Evolutionary conservation across 495 filamentous ascomycete genomes (phyloP).

Genomic region (Xylaria scruposa): DNA sequence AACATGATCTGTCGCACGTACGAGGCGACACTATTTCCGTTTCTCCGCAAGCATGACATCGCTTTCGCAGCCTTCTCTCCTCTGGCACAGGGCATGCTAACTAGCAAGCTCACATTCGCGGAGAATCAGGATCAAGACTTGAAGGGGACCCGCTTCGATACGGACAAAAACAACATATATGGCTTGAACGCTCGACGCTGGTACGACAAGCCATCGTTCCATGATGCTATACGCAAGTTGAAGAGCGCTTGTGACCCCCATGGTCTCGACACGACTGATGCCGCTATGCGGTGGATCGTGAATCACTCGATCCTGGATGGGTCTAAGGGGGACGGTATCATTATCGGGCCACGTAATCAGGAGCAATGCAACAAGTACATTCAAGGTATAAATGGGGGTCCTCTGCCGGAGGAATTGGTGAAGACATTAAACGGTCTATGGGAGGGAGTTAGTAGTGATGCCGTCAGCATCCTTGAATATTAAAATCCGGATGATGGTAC

Average conservation of each 20-base stretch:
- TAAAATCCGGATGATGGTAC: not conserved
- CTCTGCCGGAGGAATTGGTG: not conserved
- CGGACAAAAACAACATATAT: not conserved
- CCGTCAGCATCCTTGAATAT: not conserved
- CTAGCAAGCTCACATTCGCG: constrained; percentile 32
- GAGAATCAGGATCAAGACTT: constrained; percentile 4
- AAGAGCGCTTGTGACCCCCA: constrained; percentile 29
- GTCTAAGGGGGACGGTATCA: not conserved
- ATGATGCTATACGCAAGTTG: constrained; percentile 47
- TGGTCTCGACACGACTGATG: not conserved
- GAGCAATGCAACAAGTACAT: not conserved
- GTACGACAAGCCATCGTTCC: constrained; percentile 50
- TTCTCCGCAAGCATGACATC: constrained; percentile 46
- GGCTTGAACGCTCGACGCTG: not conserved
- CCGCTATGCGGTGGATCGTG: not conserved
- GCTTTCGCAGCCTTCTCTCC: constrained; percentile 29
- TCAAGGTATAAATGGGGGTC: not conserved
- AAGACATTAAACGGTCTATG: not conserved
- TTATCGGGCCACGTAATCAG: not conserved
- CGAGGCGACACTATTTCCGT: constrained; percentile 49
- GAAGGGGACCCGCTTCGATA: not conserved
- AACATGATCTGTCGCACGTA: constrained; percentile 44
- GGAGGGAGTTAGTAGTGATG: not conserved
- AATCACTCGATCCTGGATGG: not conserved
- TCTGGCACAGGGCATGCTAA: constrained; percentile 39